Evolutionary conservation across 352 stramenopile genomes (phyloP).

Genomic region (Peronospora tabacina): DNA sequence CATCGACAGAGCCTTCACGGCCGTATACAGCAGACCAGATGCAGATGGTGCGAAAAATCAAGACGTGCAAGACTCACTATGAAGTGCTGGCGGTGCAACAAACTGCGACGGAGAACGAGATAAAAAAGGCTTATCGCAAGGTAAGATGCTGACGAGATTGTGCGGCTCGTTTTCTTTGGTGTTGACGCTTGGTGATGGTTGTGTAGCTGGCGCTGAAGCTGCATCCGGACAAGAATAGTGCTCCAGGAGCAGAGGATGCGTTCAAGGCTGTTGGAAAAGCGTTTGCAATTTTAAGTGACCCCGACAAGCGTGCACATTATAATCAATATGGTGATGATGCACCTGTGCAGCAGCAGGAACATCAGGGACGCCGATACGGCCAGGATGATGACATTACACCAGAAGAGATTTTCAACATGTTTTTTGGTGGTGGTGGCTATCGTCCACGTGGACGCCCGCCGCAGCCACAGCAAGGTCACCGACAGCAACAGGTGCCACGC

Average conservation of each 20-base stretch:
- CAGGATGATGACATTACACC: constrained; percentile 84
- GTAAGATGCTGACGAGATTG: constrained; percentile 22
- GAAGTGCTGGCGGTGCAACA: constrained; percentile 76
- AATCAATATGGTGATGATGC: constrained; percentile 66
- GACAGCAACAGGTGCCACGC: constrained; percentile 33
- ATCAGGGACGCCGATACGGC: constrained; percentile 33
- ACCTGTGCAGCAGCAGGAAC: constrained; percentile 33
- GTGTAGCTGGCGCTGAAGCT: constrained; percentile 82
- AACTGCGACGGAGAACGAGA: constrained; percentile 68
- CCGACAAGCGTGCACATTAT: constrained; percentile 84
- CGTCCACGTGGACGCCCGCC: constrained; percentile 41
- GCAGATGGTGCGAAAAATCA: constrained; percentile 85
- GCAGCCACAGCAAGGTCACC: constrained; percentile 34
- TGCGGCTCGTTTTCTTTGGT: constrained; percentile 2
- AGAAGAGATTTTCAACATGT: constrained; percentile 91
- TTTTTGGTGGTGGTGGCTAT: constrained; percentile 83
- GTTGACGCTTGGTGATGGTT: constrained; percentile 9
- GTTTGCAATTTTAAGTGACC: constrained; percentile 89
- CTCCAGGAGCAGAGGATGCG: constrained; percentile 92
- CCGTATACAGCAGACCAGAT: constrained; percentile 76
- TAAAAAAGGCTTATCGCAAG: constrained; percentile 91
- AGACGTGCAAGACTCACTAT: constrained; percentile 84
- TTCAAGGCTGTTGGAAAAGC: constrained; percentile 95
- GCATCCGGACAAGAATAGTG: constrained; percentile 93
- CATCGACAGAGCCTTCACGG: constrained; percentile 36